Percentiles rank a stretch among this genome's conserved stretches.
These are phyloP conservation scores for Zizania latifolia DNA, from an alignment of 176 grass and related monocot species.

Conservation along the genomic window DNA sequence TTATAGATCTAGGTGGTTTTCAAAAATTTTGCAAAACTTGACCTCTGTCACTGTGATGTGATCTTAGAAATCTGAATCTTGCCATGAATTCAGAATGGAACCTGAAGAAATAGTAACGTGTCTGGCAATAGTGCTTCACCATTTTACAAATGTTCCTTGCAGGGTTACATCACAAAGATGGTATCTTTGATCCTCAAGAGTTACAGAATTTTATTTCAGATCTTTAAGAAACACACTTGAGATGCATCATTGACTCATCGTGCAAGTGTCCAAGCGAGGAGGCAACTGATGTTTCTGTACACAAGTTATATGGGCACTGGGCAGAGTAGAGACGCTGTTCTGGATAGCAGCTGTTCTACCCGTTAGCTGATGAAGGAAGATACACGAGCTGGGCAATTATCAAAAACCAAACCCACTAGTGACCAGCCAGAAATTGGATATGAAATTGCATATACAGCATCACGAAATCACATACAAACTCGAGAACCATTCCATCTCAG, in stretches of 20 bases:
- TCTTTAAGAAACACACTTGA: too few species aligned
- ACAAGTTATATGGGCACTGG: background rate
- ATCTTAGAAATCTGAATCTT: background rate
- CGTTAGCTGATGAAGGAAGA: background rate
- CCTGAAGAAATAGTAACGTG: background rate
- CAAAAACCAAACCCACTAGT: slow-evolving; percentile 13
- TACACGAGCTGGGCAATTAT: slow-evolving; percentile 23
- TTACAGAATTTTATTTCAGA: background rate
- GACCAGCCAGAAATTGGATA: slow-evolving; percentile 1
- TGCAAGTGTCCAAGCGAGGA: background rate
- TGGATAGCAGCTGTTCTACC: background rate
- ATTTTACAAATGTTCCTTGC: background rate
- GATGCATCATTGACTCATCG: too few species aligned
- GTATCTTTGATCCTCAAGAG: too few species aligned
- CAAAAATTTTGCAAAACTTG: too few species aligned
- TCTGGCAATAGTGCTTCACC: background rate
- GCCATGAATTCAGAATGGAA: background rate
- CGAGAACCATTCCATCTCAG: background rate
- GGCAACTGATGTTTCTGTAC: slow-evolving; percentile 4
- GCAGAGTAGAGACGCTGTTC: background rate
- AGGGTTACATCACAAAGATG: background rate
- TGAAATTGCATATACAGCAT: background rate
- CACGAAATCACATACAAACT: background rate
- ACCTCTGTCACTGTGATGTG: background rate
- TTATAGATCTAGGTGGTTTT: too few species aligned